A percentile compares a stretch with the other conserved stretches of the same genome.
These are phyloP conservation scores for Pseudozyma thailandica DNA, from an alignment of 1,284 basidiomycete species.

Conservation along the genomic window DNA sequence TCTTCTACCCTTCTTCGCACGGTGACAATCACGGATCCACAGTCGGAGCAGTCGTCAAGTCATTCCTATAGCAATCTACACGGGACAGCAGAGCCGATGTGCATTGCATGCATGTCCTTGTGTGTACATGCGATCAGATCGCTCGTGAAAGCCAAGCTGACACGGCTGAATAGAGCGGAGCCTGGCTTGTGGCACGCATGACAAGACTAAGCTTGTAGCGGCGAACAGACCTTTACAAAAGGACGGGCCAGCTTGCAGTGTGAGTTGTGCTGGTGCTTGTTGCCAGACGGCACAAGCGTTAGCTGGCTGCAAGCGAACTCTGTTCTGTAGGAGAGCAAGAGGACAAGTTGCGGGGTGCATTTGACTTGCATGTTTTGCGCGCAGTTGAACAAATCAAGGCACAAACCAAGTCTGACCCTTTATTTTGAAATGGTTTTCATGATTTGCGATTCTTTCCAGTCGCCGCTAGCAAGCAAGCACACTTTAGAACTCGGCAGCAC, in stretches of 20 bases:
- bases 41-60: background rate
- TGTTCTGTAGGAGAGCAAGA: slow-evolving; percentile 2
- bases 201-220: background rate
- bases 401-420: slow-evolving; percentile 1
- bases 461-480: too few relatives aligned
- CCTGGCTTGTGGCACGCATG: slow-evolving; percentile 24
- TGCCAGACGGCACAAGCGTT: too few relatives aligned
- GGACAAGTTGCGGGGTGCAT: slow-evolving; percentile 15
- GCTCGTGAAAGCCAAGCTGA: slow-evolving; percentile 18
- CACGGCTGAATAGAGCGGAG: slow-evolving; percentile 3
- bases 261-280: too few relatives aligned
- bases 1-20: too few relatives aligned
- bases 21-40: too few relatives aligned
- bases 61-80: background rate
- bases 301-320: background rate
- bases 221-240: too few relatives aligned
- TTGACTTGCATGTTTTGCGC: background rate
- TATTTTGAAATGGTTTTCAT: too few relatives aligned
- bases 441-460: too few relatives aligned
- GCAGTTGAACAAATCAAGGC: background rate
- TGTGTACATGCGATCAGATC: background rate
- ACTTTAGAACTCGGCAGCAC: background rate
- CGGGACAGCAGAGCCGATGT: slow-evolving; percentile 9
- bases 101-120: background rate
- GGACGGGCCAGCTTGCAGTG: too few relatives aligned